Percentiles rank a stretch among this genome's conserved stretches.
phyloP scores from a whole-genome alignment of 2,329 filamentous ascomycete genomes.

The Pseudophaeomoniella oleicola region DNA sequence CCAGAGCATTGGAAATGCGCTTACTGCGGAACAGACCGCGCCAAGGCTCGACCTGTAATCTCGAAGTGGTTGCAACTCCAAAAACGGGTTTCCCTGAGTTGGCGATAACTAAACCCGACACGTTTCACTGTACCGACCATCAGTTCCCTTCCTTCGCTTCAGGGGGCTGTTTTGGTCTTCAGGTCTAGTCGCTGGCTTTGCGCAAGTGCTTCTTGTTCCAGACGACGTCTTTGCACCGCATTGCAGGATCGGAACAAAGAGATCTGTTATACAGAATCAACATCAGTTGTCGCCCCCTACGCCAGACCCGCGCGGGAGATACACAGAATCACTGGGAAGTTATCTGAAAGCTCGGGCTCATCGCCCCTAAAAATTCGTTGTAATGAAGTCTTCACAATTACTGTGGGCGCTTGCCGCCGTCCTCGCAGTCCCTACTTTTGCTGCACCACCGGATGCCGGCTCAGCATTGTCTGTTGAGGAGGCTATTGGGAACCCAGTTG shows the following conservation, averaged over 20 bases:
- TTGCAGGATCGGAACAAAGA: no score
- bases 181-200: not conserved
- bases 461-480: constrained; percentile 1
- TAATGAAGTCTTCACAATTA: not conserved
- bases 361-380: not conserved
- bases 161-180: not conserved
- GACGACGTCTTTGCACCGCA: no score
- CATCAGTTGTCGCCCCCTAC: no score
- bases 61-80: no score
- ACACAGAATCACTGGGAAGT: not conserved
- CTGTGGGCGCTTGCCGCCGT: not conserved
- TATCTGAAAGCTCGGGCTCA: not conserved
- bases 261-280: no score
- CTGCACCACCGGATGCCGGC: not conserved
- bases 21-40: not conserved
- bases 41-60: no score
- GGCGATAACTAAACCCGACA: no score
- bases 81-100: no score
- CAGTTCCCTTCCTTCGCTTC: not conserved
- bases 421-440: not conserved
- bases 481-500: constrained; percentile 1
- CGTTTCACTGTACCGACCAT: not conserved
- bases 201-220: not conserved
- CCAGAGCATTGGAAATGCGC: not conserved
- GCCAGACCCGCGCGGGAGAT: no score